Evolutionary conservation across 2,329 filamentous ascomycete species (phyloP).

Genomic region (Aureobasidium sp.): DNA sequence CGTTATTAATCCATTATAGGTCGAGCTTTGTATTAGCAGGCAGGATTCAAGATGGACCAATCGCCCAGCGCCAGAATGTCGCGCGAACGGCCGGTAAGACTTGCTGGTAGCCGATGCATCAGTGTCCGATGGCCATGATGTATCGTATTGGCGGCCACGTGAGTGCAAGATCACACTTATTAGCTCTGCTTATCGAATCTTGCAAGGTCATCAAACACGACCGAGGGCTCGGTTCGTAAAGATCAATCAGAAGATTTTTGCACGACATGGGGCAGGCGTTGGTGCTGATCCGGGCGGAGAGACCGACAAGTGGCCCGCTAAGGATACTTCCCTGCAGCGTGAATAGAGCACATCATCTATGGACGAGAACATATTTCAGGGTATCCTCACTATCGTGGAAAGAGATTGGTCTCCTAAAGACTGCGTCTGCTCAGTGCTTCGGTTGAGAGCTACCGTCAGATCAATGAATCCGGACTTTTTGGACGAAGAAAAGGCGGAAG

Average conservation of each 20-base stretch:
- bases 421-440: not conserved
- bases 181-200: not conserved
- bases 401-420: not conserved
- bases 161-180: not conserved
- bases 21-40: not conserved
- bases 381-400: not conserved
- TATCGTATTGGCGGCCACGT: constrained; percentile 7
- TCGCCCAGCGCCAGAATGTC: constrained; percentile 6
- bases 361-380: not conserved
- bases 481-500: not conserved
- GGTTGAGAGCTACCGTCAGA: not conserved
- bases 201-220: not conserved
- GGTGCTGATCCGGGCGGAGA: constrained; percentile 16
- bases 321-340: constrained; percentile 1
- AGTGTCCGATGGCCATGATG: not conserved
- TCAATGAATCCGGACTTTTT: not conserved
- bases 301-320: constrained; percentile 9
- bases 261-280: constrained; percentile 9
- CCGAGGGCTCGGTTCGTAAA: constrained; percentile 10
- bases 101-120: not conserved
- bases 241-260: constrained; percentile 1
- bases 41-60: not conserved
- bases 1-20: constrained; percentile 4
- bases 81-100: constrained; percentile 6
- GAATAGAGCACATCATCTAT: not conserved